phyloP scores from a whole-genome alignment of 441 rosid genomes.

The Oxalis stricta region DNA sequence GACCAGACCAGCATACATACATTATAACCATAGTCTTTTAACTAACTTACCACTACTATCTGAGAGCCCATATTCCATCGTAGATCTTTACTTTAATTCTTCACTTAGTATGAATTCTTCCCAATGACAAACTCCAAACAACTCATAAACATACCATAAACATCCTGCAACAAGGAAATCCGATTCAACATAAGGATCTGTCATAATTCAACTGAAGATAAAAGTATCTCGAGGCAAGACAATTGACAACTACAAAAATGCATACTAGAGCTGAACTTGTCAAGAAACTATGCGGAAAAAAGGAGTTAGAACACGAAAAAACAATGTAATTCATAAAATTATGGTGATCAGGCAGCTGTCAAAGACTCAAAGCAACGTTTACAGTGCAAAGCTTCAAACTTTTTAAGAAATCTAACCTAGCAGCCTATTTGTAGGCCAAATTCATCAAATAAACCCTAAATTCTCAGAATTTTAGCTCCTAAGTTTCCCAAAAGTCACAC shows the following conservation, averaged over 20 bases:
- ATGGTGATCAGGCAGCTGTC: no score
- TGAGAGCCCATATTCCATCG: conserved; percentile 61
- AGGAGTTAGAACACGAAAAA: background rate
- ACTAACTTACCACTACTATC: conserved; percentile 76
- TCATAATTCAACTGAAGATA: no score
- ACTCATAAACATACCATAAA: background rate
- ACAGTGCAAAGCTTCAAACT: no score
- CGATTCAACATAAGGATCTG: background rate
- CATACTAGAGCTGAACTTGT: background rate
- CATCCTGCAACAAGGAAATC: background rate
- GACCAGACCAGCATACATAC: background rate
- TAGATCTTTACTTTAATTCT: conserved; percentile 18
- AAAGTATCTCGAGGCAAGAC: background rate
- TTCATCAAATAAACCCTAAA: background rate
- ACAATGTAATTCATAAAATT: no score
- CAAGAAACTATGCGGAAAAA: background rate
- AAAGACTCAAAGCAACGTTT: no score
- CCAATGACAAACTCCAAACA: background rate
- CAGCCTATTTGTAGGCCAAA: no score
- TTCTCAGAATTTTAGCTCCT: background rate
- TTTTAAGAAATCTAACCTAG: no score
- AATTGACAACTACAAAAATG: background rate
- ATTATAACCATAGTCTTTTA: background rate
- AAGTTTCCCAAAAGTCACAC: no score
- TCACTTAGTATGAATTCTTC: conserved; percentile 2